phyloP scores from a whole-genome alignment of 148 eudicot genomes.

The Heliosperma pusillum region DNA sequence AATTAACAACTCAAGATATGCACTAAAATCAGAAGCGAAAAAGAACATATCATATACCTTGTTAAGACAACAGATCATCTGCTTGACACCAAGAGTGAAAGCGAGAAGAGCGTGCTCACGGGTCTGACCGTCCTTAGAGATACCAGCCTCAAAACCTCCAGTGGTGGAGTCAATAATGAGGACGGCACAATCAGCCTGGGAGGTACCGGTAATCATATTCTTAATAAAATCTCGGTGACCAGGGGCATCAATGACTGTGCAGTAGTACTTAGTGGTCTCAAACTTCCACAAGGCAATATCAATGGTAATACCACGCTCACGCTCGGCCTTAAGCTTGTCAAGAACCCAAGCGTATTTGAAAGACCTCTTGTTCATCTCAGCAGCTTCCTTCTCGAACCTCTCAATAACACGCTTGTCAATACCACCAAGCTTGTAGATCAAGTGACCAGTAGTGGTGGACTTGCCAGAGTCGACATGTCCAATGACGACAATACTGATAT shows the following conservation, averaged over 20 bases:
- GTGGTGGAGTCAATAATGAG: slow-evolving; percentile 57
- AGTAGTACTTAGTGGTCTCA: slow-evolving; percentile 56
- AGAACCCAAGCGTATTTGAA: slow-evolving; percentile 65
- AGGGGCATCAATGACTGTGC: slow-evolving; percentile 60
- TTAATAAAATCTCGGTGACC: slow-evolving; percentile 56
- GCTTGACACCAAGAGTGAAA: slow-evolving; percentile 56
- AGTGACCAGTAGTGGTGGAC: slow-evolving; percentile 54
- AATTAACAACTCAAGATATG: too few species aligned
- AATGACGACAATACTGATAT: slow-evolving; percentile 46
- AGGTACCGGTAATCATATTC: slow-evolving; percentile 63
- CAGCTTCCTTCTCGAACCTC: slow-evolving; percentile 60
- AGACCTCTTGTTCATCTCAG: slow-evolving; percentile 71
- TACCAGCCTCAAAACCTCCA: slow-evolving; percentile 62
- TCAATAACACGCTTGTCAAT: slow-evolving; percentile 68
- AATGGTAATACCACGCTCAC: slow-evolving; percentile 58
- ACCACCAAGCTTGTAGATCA: slow-evolving; percentile 63
- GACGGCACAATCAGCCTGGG: slow-evolving; percentile 57
- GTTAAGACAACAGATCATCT: slow-evolving; percentile 56
- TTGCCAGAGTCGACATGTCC: slow-evolving; percentile 63
- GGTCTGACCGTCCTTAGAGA: slow-evolving; percentile 59
- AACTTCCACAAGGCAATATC: slow-evolving; percentile 59
- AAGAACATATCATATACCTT: slow-evolving; percentile 27
- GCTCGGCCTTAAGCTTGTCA: slow-evolving; percentile 58
- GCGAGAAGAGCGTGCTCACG: slow-evolving; percentile 64
- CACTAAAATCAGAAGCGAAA: too few species aligned